Conservation (phyloP, 1,139 yeast species). For the Pichia sp. region DNA sequence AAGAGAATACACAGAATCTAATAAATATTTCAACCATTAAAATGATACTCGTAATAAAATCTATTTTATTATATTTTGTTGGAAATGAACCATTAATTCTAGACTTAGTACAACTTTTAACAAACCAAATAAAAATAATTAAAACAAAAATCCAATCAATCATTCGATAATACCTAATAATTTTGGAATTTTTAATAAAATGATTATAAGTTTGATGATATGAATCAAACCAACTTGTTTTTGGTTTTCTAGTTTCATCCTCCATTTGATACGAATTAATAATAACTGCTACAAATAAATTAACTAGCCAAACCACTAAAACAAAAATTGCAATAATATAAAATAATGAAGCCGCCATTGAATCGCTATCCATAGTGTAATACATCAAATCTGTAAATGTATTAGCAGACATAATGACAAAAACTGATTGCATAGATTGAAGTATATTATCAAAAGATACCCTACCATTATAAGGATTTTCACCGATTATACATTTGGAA, state of each 20-base stretch:
- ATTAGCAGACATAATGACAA: slow-evolving; percentile 83
- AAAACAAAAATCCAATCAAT: slow-evolving; percentile 45
- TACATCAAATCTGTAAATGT: slow-evolving; percentile 92
- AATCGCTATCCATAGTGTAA: slow-evolving; percentile 76
- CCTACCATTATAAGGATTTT: slow-evolving; percentile 69
- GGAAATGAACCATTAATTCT: slow-evolving; percentile 20
- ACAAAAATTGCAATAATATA: slow-evolving; percentile 71
- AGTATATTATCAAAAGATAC: slow-evolving; percentile 80
- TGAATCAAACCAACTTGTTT: slow-evolving; percentile 5
- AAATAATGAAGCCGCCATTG: slow-evolving; percentile 68
- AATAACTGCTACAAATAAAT: slow-evolving; percentile 80
- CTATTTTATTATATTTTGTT: slow-evolving; percentile 39
- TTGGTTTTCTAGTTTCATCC: slow-evolving; percentile 8
- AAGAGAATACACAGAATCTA: slow-evolving; percentile 52
- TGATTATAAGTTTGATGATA: slow-evolving; percentile 31
- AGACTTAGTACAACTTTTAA: slow-evolving; percentile 44
- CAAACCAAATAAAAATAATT: slow-evolving; percentile 43
- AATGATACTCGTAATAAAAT: slow-evolving; percentile 44
- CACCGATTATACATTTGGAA: slow-evolving; percentile 63
- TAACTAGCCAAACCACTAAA: slow-evolving; percentile 79
- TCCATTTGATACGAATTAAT: slow-evolving; percentile 56
- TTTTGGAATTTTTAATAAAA: slow-evolving; percentile 30
- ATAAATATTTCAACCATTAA: slow-evolving; percentile 55
- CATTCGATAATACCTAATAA: slow-evolving; percentile 32
- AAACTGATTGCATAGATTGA: slow-evolving; percentile 77